A percentile compares a stretch with the other conserved stretches of the same genome.
Evolutionary conservation across 1,284 basidiomycete species (phyloP).

Genomic region (Sanghuangporus weigelae): DNA sequence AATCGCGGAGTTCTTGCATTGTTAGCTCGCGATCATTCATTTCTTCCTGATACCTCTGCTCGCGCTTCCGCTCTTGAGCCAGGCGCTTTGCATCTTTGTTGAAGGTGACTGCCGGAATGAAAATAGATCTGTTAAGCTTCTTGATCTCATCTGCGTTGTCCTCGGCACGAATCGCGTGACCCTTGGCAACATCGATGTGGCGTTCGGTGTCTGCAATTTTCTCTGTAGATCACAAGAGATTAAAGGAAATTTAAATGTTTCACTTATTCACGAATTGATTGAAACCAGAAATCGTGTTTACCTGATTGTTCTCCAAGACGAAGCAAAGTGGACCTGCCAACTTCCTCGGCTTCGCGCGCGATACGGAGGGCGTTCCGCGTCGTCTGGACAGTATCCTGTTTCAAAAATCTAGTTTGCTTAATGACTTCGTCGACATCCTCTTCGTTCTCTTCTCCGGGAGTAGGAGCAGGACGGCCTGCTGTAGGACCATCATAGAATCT

Average conservation of each 20-base stretch:
- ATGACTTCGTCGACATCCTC: conserved; percentile 98
- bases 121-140: conserved; percentile 92
- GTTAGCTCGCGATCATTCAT: conserved; percentile 80
- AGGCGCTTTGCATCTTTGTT: conserved; percentile 91
- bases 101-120: conserved; percentile 85
- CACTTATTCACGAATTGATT: background rate
- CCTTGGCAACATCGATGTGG: conserved; percentile 91
- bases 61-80: conserved; percentile 86
- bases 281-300: conserved; percentile 39
- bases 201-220: conserved; percentile 94
- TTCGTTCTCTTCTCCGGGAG: conserved; percentile 79
- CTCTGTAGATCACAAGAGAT: conserved; percentile 40
- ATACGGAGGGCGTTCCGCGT: conserved; percentile 91
- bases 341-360: conserved; percentile 95
- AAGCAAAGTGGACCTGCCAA: conserved; percentile 79
- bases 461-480: conserved; percentile 36
- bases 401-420: conserved; percentile 83
- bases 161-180: conserved; percentile 82
- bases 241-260: background rate
- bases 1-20: conserved; percentile 81
- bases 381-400: conserved; percentile 90
- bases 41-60: conserved; percentile 87
- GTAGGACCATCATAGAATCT: conserved; percentile 50
- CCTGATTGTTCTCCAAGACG: conserved; percentile 96
- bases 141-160: conserved; percentile 95